These are phyloP conservation scores for Pichia eremophila DNA, from an alignment of 805 yeast species.

Conservation along the genomic window DNA sequence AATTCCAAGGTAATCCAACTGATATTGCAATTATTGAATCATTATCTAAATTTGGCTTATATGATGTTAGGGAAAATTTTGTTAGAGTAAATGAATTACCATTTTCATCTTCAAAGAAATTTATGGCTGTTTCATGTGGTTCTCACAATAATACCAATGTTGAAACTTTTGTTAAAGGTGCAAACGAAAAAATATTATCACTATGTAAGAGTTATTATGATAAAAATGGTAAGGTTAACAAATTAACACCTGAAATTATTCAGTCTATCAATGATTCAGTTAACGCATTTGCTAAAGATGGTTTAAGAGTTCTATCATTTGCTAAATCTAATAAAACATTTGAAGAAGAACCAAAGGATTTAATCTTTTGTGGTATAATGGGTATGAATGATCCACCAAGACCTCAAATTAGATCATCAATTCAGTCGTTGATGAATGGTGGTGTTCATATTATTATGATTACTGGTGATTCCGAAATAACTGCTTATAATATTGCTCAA, in stretches of 20 bases:
- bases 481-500: slow-evolving; percentile 76
- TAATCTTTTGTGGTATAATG: slow-evolving; percentile 74
- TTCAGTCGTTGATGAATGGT: slow-evolving; percentile 71
- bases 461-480: slow-evolving; percentile 87
- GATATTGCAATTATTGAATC: slow-evolving; percentile 85
- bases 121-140: slow-evolving; percentile 75
- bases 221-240: slow-evolving; percentile 49
- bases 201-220: slow-evolving; percentile 52
- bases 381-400: slow-evolving; percentile 99
- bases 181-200: slow-evolving; percentile 62
- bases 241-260: slow-evolving; percentile 43
- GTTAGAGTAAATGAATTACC: slow-evolving; percentile 68
- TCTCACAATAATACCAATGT: slow-evolving; percentile 38
- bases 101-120: slow-evolving; percentile 75
- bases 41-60: slow-evolving; percentile 57
- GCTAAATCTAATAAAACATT: slow-evolving; percentile 43
- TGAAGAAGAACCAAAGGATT: slow-evolving; percentile 40
- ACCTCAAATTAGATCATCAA: slow-evolving; percentile 68
- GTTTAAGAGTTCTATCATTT: slow-evolving; percentile 77
- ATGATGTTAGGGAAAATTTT: slow-evolving; percentile 55
- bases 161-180: slow-evolving; percentile 79
- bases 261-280: slow-evolving; percentile 48
- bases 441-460: slow-evolving; percentile 98
- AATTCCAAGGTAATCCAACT: slow-evolving; percentile 84
- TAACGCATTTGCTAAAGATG: slow-evolving; percentile 62